Base-by-base conservation (phyloP, 2,329 filamentous ascomycete species). In the Orbilia quercus region DNA sequence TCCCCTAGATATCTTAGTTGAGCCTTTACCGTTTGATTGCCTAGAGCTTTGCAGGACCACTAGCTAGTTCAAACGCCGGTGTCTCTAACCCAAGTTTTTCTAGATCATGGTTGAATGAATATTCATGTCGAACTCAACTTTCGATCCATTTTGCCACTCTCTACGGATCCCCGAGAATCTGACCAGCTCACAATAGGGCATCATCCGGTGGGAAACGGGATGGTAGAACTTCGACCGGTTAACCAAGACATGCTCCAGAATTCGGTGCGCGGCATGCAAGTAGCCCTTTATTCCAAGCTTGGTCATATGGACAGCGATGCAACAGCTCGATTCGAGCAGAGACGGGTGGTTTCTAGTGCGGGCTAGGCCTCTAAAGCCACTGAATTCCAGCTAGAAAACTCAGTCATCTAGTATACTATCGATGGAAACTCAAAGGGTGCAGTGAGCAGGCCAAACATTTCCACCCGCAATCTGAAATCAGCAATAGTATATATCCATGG, bases 141-240 rank as follows among this genome's bases (percentile, higher is more conserved):
- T 31, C 28, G 28, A 31, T 5, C 4, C 28, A 4, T 31, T 31
- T 31, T 14, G 9, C n/a, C 36, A 40, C 36, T 40, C 12, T 16
- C 9, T 16, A 16, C 3, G 36, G 36, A 7, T 40, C 12, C 36
- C 36, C 36, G 36, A 40, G 36, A 5, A 16, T 16, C 36, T 14
- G 6, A 40, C 14, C 36, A 3, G 11, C 7, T 18, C 12, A 34
- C 7, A 34, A 36, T 36, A 12, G 36, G n/a, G n/a, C n/a, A 18
- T 34, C n/a, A 20, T 54, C 50, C 50, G 50, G 18, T 23, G 23
- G 22, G 31, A 40, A 54, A 40, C 50, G 50, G 31, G 31, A 20
- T 14, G 18, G 34, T 31, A 9, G 28, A 5, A 31, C 28, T 5
- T 31, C 28, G 9, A 31, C 28, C 9, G 4, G 28, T 31, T 31